Evolutionary conservation across 2,329 filamentous ascomycete species (phyloP).

Genomic region (Phialocephala sp.): DNA sequence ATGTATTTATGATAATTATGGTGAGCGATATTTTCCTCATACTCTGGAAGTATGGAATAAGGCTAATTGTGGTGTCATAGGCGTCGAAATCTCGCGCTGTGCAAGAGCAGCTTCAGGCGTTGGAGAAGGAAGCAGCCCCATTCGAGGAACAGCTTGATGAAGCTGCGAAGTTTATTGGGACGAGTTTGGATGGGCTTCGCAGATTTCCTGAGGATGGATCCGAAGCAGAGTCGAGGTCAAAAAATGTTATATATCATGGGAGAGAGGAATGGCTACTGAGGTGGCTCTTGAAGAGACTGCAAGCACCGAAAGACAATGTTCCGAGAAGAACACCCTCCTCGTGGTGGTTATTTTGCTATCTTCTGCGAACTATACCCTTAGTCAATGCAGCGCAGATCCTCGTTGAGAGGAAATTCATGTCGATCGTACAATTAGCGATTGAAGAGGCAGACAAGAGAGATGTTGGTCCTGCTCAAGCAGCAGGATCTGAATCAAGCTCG

Average conservation of each 20-base stretch:
- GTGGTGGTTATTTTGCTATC: conserved; percentile 66
- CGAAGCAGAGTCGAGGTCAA: conserved; percentile 11
- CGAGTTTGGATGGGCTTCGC: conserved; percentile 35
- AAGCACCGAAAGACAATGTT: conserved; percentile 45
- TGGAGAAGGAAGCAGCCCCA: conserved; percentile 44
- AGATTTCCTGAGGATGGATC: conserved; percentile 16
- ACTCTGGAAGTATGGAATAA: not conserved
- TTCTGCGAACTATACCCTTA: conserved; percentile 69
- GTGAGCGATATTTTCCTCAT: conserved; percentile 19
- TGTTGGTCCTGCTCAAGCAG: conserved; percentile 31
- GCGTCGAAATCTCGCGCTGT: conserved; percentile 40
- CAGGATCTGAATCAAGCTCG: conserved; percentile 20
- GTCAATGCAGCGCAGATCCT: conserved; percentile 74
- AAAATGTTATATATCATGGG: conserved; percentile 36
- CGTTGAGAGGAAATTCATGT: conserved; percentile 70
- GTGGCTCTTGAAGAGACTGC: conserved; percentile 68
- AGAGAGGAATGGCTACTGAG: conserved; percentile 70
- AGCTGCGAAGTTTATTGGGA: conserved; percentile 42
- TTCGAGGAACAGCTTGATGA: conserved; percentile 44
- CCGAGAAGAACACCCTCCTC: conserved; percentile 44
- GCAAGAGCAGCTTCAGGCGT: conserved; percentile 41
- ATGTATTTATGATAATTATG: conserved; percentile 23
- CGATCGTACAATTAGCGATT: conserved; percentile 69
- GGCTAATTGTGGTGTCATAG: conserved; percentile 28
- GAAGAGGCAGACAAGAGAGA: conserved; percentile 54